phyloP scores from a whole-genome alignment of 2,329 filamentous ascomycete species.

The Diplodia seriata region DNA sequence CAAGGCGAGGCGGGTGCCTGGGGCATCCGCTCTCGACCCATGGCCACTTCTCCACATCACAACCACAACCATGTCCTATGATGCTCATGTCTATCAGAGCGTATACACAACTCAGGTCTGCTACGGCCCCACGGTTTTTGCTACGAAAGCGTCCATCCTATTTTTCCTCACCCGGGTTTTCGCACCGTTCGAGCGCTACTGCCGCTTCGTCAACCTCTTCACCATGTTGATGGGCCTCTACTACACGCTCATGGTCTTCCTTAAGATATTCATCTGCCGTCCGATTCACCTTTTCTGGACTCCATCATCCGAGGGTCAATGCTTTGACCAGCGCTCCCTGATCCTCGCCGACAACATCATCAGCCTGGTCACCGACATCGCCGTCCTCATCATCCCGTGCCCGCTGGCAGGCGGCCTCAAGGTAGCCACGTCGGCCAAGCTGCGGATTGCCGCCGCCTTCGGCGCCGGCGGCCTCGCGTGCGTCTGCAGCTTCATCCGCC shows the following conservation, averaged over 20 bases:
- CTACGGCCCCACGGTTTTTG: conserved; percentile 52
- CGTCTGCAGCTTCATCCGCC: conserved; percentile 48
- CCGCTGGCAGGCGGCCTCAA: conserved; percentile 51
- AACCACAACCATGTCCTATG: neutral
- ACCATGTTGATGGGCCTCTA: conserved; percentile 46
- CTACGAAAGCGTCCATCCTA: conserved; percentile 49
- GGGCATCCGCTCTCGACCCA: no score
- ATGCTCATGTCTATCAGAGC: conserved; percentile 36
- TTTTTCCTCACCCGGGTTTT: conserved; percentile 50
- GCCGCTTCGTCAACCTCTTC: conserved; percentile 47
- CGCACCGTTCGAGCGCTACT: conserved; percentile 44
- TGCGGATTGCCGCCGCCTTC: conserved; percentile 49
- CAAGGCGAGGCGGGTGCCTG: neutral
- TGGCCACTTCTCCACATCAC: no score
- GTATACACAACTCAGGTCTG: conserved; percentile 49
- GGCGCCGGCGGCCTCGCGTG: conserved; percentile 50
- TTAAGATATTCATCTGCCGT: conserved; percentile 50
- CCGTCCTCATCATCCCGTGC: conserved; percentile 47
- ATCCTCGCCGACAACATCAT: conserved; percentile 51
- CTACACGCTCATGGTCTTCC: conserved; percentile 46
- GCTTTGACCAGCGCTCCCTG: conserved; percentile 48
- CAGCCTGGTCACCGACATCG: conserved; percentile 48
- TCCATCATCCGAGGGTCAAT: conserved; percentile 37
- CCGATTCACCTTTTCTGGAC: conserved; percentile 49
- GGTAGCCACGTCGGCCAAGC: conserved; percentile 46